These are phyloP conservation scores for Solanum pimpinellifolium DNA, from an alignment of 257 asterid species.

Conservation along the genomic window DNA sequence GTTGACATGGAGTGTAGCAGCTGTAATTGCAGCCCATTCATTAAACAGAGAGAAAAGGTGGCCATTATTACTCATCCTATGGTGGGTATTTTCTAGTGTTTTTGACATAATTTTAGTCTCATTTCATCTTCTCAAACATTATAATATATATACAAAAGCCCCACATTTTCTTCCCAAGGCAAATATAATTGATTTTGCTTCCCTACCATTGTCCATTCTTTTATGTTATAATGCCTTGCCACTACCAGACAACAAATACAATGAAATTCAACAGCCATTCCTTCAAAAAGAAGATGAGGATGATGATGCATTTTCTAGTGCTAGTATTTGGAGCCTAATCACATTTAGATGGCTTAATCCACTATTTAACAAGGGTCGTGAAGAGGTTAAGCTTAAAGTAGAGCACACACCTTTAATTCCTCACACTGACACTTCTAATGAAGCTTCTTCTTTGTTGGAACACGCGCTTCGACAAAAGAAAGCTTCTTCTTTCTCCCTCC, in stretches of 20 bases:
- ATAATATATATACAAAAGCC: neutral
- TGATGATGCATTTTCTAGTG: conserved; percentile 38
- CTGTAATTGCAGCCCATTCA: conserved; percentile 28
- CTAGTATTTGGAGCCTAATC: conserved; percentile 66
- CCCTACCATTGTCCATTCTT: conserved; percentile 40
- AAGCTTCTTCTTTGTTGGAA: conserved; percentile 54
- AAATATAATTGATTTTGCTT: conserved; percentile 28
- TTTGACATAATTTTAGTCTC: conserved; percentile 13
- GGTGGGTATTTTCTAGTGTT: conserved; percentile 54
- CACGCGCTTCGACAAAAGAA: conserved; percentile 47
- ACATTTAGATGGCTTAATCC: conserved; percentile 81
- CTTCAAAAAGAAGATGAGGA: conserved; percentile 10
- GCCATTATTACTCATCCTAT: conserved; percentile 51
- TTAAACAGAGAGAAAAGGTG: conserved; percentile 23
- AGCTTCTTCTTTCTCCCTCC: conserved; percentile 23
- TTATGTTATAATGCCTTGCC: conserved; percentile 29
- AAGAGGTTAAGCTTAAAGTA: conserved; percentile 23
- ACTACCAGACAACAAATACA: neutral
- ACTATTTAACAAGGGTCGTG: conserved; percentile 43
- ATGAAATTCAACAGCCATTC: conserved; percentile 29
- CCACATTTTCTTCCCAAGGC: conserved; percentile 25
- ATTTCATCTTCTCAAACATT: conserved; percentile 15
- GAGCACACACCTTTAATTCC: conserved; percentile 54
- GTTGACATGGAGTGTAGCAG: conserved; percentile 46
- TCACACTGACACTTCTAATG: conserved; percentile 45